Base-by-base conservation (phyloP, 1,139 yeast genomes). In the Hemisphaericaspora lyxosophila region DNA sequence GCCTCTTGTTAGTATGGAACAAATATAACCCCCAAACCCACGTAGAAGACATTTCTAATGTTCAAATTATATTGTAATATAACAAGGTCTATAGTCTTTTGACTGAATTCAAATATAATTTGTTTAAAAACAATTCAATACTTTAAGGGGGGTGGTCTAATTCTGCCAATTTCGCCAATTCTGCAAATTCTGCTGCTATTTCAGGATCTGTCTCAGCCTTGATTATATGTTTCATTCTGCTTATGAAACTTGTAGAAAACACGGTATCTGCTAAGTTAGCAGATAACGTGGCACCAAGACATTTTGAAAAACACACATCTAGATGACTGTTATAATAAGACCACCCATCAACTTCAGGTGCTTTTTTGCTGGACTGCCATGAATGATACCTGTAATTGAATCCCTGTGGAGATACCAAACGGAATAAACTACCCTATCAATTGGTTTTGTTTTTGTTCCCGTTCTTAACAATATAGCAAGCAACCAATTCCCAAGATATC, bases 291-390 rank as follows among this genome's bases (percentile, higher is more conserved):
- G 47, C 42, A 6, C 62, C 61, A 16, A 67, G 43, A 3, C 63
- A 49, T 47, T 72, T 61, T n/a, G n/a, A 19, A 43, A 40, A 41
- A 66, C 64, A 44, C 59, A 59, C 16, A 63, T 27, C 34, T 59
- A 57, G 4, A 67, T 52, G 4, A 73, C 65, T 6, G 70, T 55
- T 58, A 66, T 49, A 33, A 70, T 68, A 15, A 55, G 53, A 8
- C 64, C 60, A n/a, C 9, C 73, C 73, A 3, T 65, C 59, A 4
- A 60, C n/a, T 50, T 38, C 60, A 57, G 17, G 73, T 72, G 2
- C 72, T 70, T 17, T 53, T 45, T 3, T 66, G 47, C 44, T 66
- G 72, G 2, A 64, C 54, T 2, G 59, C 50, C 13, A 62, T 51
- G 9, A 64, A 41, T 3, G 57, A 35, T 9, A 60, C 47, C 47